Base-by-base conservation (phyloP, 2,329 filamentous ascomycete species). In the Penicillium occitanis region DNA sequence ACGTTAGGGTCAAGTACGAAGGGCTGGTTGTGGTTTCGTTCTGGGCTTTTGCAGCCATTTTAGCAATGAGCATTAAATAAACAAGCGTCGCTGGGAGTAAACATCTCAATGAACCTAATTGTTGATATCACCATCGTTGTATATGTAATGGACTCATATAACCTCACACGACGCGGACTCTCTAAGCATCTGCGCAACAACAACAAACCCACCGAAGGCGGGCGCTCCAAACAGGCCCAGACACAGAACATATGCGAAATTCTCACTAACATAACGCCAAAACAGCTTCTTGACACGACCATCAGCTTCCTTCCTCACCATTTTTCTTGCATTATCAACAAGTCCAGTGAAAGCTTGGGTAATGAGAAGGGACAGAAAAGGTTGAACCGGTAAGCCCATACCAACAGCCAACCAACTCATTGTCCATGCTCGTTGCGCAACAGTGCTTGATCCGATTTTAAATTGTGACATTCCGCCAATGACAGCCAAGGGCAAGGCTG, bases 131-230 rank as follows among this genome's bases (percentile, higher is more conserved):
- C 8, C 17, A n/a, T 33, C 13, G 17, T 30, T 33, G 13, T 22
- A 13, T 30, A 33, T 1, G 10, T 7, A 22, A 22, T 10, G 22
- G 3, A 60, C 10, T 62, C 42, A 62, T 30, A 62, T 22, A 2
- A 62, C 42, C n/a, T 48, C 28, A 40, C 60, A 62, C 19, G 60
- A 64, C 2, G 37, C 73, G 68, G 74, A 76, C 10, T 69, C 66
- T 33, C 3, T 63, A 19, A 76, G 19, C 74, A 75, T 75, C 66
- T 74, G 68, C 14, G 67, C 71, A 17, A 76, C 73, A 33, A 73
- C 70, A 10, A 74, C 61, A 55, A 73, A 72, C 0, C 72, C 73
- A 1, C 72, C 71, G 3, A 76, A 65, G 1, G 73, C 71, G 0
- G 72, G 70, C n/a, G 50, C 51, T 17, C 13, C 35, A 40, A 58